Base-by-base conservation (phyloP, 306 rosid genomes). In the Gastrolobium villosum region DNA sequence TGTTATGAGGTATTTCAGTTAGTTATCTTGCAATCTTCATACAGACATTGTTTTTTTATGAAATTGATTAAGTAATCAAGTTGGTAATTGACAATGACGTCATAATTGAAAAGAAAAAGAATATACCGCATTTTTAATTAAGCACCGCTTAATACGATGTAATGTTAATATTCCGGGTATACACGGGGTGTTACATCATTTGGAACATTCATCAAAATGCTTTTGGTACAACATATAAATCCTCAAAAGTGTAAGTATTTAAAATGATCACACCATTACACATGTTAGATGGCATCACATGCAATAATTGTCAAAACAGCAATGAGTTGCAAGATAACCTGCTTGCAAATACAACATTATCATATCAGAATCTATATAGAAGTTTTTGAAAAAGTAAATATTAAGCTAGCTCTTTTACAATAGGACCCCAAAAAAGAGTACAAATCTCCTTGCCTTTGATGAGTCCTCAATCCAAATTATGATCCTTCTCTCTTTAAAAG, bases 301-400 rank as follows among this genome's bases (percentile, higher is more conserved):
- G 28, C 41, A 67, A 73, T 40, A 57, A 74, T n/a, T 28, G 78
- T 63, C 65, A 39, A 41, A 80, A 57, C 41, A 75, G 50, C n/a
- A 63, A 75, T 75, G 61, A 54, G 62, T 75, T 63, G 65, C 60
- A 13, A 55, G 61, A 75, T 56, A 46, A 31, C 14, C 60, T 62
- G 68, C 53, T 26, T 15, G 50, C 76, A 70, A 75, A 60, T 84
- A 75, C 82, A 79, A 11, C 81, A 11, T 78, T 53, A 49, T 76
- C 71, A 64, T 39, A n/a, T n/a, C n/a, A n/a, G n/a, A n/a, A n/a
- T n/a, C n/a, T n/a, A n/a, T n/a, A n/a, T n/a, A n/a, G n/a, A n/a
- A n/a, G n/a, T n/a, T n/a, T n/a, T n/a, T 13, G 26, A 68, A n/a
- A 11, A 69, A 15, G 40, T 44, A 55, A 14, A 37, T 26, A 53